Base-by-base conservation (phyloP, 345 rosid genomes). In the Eucalyptus pauciflora region DNA sequence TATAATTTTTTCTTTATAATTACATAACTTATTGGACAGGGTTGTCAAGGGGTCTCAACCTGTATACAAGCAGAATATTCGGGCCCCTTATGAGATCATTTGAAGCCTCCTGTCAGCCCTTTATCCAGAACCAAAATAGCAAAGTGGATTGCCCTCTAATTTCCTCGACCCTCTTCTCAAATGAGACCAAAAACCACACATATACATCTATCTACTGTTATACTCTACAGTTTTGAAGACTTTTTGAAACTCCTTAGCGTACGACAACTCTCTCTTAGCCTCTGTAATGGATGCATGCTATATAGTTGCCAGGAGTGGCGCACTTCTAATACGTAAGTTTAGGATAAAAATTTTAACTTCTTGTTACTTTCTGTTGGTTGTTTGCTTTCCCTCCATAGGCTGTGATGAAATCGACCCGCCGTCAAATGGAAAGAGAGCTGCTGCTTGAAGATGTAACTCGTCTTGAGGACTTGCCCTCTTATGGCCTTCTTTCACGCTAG, bases 351-450 rank as follows among this genome's bases (percentile, higher is more conserved):
- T 69, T 20, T 41, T 76, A 10, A 37, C 27, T 18, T 37, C 4
- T 10, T 37, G 48, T 76, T 71, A 37, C 43, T 64, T 64, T 64
- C 76, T 64, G 76, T 64, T 64, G 76, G 20, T 71, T 37, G 81
- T 43, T 71, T 71, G 81, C 83, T 76, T 76, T 76, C 83, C 48
- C 48, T 41, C 15, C 15, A 22, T 76, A 96, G 98, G 95, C 96
- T 56, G 97, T 96, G 69, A 96, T 96, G 98, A 96, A 96, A 90
- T 91, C 98, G 48, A 96, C 98, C 41, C 96, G 99, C 33, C 93
- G 99, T 79, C 99, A 97, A 89, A 88, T 98, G 60, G 99, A 98
- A 91, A 95, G 97, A 92, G 99, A 98, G 93, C 97, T 98, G 33
- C 93, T 96, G 91, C 86, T 93, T 49, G 96, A 96, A 89, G 97